Evolutionary conservation across 176 grass and related monocot genomes (phyloP).

Genomic region (Zoysia japonica): DNA sequence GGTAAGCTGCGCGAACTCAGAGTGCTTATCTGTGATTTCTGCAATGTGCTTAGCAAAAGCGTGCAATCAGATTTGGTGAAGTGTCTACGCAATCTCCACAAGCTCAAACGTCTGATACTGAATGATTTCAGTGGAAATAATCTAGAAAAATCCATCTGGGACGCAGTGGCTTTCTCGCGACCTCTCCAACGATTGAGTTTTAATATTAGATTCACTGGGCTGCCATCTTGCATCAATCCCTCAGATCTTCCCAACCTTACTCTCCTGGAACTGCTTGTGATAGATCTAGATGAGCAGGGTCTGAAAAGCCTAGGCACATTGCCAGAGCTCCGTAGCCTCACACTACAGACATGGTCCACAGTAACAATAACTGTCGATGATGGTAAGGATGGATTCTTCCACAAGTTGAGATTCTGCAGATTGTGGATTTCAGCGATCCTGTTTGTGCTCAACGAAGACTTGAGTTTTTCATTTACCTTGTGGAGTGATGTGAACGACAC

Average conservation of each 20-base stretch:
- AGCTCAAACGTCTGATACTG: not conserved
- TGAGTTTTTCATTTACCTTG: not conserved
- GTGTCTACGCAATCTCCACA: not conserved
- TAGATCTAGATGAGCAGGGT: not conserved
- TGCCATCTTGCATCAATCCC: not conserved
- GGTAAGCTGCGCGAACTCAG: no score
- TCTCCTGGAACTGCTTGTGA: accelerated
- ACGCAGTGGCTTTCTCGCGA: no score
- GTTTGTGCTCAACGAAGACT: not conserved
- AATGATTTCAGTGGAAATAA: no score
- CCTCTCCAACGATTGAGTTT: not conserved
- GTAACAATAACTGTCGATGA: not conserved
- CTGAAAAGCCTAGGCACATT: not conserved
- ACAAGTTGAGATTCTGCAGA: not conserved
- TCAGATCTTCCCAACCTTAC: not conserved
- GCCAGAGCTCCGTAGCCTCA: not conserved
- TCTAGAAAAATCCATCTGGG: no score
- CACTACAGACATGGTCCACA: accelerated
- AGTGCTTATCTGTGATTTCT: no score
- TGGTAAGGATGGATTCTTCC: not conserved
- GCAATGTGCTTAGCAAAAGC: no score
- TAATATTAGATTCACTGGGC: not conserved
- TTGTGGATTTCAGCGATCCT: not conserved
- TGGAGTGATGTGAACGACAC: not conserved
- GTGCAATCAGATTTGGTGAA: not conserved